These are phyloP conservation scores for Dendrobium huoshanense DNA, from an alignment of 106 monocot species.

Conservation along the genomic window DNA sequence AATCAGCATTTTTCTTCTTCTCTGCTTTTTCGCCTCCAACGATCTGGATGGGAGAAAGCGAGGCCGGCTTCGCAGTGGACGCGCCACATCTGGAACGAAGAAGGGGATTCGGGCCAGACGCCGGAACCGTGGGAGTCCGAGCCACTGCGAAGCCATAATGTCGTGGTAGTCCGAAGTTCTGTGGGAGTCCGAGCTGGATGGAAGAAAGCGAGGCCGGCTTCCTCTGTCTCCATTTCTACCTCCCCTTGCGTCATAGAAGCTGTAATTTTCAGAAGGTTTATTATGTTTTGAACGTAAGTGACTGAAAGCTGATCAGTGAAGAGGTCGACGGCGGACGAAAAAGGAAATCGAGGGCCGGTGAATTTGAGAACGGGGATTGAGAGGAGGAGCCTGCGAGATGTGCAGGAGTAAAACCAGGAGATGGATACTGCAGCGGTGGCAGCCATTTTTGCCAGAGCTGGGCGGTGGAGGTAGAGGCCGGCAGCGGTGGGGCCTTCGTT, in stretches of 20 bases:
- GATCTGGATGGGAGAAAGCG: too few relatives aligned
- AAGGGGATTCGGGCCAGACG: too few relatives aligned
- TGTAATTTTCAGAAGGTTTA: constrained; percentile 6
- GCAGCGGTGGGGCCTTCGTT: not conserved
- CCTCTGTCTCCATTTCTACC: not conserved
- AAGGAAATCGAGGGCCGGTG: constrained; percentile 4
- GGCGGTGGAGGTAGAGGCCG: not conserved
- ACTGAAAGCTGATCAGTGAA: constrained; percentile 11
- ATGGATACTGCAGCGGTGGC: constrained; percentile 18
- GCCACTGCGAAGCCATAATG: too few relatives aligned
- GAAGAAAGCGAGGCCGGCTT: too few relatives aligned
- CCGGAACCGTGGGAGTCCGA: too few relatives aligned
- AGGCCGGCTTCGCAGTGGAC: too few relatives aligned
- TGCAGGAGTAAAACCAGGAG: constrained; percentile 40
- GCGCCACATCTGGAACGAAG: too few relatives aligned
- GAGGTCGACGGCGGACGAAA: not conserved
- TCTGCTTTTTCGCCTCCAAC: too few relatives aligned
- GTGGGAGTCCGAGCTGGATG: too few relatives aligned
- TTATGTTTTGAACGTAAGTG: not conserved
- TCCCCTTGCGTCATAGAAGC: constrained; percentile 24
- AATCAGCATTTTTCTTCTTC: too few relatives aligned
- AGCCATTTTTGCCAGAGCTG: not conserved
- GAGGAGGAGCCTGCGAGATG: constrained; percentile 13
- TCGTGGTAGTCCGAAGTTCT: too few relatives aligned
- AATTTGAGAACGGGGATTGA: too few relatives aligned